These are phyloP conservation scores for Tephrocybe sp. DNA, from an alignment of 768 basidiomycete species.

Conservation along the genomic window DNA sequence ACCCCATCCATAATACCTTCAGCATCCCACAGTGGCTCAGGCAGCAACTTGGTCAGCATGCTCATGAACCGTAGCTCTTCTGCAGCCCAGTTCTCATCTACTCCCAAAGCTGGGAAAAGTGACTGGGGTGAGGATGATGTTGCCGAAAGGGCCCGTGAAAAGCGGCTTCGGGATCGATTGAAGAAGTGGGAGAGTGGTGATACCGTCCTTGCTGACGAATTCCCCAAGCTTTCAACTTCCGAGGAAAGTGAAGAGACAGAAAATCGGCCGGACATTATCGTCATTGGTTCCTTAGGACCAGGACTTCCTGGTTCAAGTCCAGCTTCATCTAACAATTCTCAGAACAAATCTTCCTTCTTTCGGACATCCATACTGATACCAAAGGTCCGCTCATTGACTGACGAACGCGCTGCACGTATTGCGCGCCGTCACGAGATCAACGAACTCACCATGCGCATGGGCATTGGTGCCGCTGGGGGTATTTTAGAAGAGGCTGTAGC, in stretches of 20 bases:
- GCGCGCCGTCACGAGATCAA: conserved; percentile 72
- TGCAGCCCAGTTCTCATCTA: conserved; percentile 26
- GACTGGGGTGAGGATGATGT: conserved; percentile 69
- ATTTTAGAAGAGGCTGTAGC: conserved; percentile 42
- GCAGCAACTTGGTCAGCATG: conserved; percentile 39
- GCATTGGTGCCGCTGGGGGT: conserved; percentile 73
- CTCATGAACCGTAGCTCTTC: conserved; percentile 42
- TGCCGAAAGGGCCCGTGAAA: conserved; percentile 68
- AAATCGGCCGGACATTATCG: conserved; percentile 42
- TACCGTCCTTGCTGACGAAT: conserved; percentile 53
- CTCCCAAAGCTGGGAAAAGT: conserved; percentile 34
- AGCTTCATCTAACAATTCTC: conserved; percentile 18
- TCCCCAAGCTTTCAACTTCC: conserved; percentile 49
- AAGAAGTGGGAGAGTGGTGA: conserved; percentile 74
- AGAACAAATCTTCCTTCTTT: conserved; percentile 46
- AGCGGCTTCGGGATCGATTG: conserved; percentile 66
- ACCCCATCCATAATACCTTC: conserved; percentile 71
- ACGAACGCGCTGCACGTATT: conserved; percentile 58
- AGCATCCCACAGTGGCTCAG: conserved; percentile 24
- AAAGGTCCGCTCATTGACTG: conserved; percentile 44
- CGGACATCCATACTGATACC: conserved; percentile 73
- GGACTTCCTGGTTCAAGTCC: conserved; percentile 30
- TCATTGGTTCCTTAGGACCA: conserved; percentile 42
- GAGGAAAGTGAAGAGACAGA: conserved; percentile 36
- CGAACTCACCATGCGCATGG: conserved; percentile 82